Conservation (phyloP, 2,329 filamentous ascomycete species). For the Nothomitra cinnamomea region DNA sequence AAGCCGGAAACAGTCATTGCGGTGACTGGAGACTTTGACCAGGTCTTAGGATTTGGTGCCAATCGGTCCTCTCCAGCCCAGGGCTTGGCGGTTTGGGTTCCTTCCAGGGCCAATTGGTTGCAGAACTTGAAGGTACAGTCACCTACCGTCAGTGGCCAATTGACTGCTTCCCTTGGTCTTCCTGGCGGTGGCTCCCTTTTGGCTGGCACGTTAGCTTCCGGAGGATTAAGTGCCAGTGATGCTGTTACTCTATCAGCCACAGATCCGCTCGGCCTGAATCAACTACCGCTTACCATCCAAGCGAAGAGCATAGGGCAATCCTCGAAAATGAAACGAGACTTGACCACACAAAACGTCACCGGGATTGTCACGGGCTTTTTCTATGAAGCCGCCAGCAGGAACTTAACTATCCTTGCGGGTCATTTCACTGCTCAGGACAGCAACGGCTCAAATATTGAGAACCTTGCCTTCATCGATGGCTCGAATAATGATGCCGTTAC, state of each 20-base stretch:
- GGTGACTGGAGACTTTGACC: conserved; percentile 63
- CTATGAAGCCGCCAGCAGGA: conserved; percentile 50
- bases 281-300: conserved; percentile 20
- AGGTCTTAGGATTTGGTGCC: conserved; percentile 49
- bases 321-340: conserved; percentile 19
- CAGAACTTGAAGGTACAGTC: conserved; percentile 53
- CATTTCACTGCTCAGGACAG: conserved; percentile 59
- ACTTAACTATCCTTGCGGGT: conserved; percentile 76
- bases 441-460: conserved; percentile 56
- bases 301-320: conserved; percentile 15
- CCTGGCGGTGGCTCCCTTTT: conserved; percentile 50
- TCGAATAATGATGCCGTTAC: conserved; percentile 47
- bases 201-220: conserved; percentile 67
- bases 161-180: conserved; percentile 54
- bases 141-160: conserved; percentile 51
- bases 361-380: conserved; percentile 69
- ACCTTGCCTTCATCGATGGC: conserved; percentile 68
- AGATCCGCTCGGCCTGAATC: conserved; percentile 4
- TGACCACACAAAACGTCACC: conserved; percentile 26
- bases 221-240: conserved; percentile 54
- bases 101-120: conserved; percentile 72
- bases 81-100: conserved; percentile 86
- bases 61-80: conserved; percentile 43
- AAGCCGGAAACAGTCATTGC: conserved; percentile 57
- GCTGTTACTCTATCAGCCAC: conserved; percentile 44